A percentile compares a stretch with the other conserved stretches of the same genome.
Evolutionary conservation across 257 asterid species (phyloP).

Genomic region (Fraxinus anomala): DNA sequence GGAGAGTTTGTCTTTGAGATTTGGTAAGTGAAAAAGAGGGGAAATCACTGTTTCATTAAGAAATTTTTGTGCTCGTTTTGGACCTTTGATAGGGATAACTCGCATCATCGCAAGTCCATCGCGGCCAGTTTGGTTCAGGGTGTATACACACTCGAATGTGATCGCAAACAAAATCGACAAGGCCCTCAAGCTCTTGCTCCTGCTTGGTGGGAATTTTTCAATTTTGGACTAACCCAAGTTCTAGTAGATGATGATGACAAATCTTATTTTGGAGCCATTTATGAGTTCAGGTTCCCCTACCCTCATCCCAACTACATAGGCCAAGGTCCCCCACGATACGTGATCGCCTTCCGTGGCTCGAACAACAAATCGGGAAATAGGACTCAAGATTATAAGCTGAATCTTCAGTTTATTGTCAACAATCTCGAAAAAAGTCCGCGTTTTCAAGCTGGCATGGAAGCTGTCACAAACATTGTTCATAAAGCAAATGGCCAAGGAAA

Average conservation of each 20-base stretch:
- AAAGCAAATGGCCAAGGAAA: constrained; percentile 32
- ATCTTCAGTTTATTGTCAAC: constrained; percentile 47
- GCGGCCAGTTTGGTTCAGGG: constrained; percentile 74
- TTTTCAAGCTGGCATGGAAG: constrained; percentile 40
- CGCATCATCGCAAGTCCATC: constrained; percentile 58
- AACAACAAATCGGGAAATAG: constrained; percentile 43
- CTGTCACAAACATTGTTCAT: constrained; percentile 22
- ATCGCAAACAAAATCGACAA: constrained; percentile 54
- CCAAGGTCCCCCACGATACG: constrained; percentile 47
- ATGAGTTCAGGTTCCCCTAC: constrained; percentile 35
- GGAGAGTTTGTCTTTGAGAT: no score
- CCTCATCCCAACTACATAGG: constrained; percentile 22
- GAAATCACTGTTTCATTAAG: neutral
- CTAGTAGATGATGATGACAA: constrained; percentile 54
- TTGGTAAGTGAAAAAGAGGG: no score
- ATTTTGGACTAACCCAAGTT: constrained; percentile 45
- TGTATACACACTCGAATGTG: constrained; percentile 60
- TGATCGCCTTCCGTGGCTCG: constrained; percentile 71
- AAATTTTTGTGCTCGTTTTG: neutral
- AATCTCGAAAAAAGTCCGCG: constrained; percentile 53
- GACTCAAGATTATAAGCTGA: constrained; percentile 58
- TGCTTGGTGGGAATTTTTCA: constrained; percentile 77
- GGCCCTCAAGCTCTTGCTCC: constrained; percentile 60
- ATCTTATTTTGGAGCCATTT: constrained; percentile 63
- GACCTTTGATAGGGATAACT: constrained; percentile 47